These are phyloP conservation scores for Mortierella polycephala DNA, from an alignment of 371 early-diverging fungal species.

Conservation along the genomic window DNA sequence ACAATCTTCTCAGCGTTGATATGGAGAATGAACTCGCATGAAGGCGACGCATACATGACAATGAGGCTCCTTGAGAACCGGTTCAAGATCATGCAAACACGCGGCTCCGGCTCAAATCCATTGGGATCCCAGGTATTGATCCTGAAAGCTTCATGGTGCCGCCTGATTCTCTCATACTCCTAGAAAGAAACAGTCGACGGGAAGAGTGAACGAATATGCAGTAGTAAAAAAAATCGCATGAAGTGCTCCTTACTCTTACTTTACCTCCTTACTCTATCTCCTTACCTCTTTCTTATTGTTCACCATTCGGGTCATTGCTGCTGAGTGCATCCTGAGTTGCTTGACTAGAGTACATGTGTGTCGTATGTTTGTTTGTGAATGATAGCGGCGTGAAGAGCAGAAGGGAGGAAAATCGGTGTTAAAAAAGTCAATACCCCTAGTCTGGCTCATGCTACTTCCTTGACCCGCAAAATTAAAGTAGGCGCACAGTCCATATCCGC, in stretches of 20 bases:
- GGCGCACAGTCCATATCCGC: too few species aligned
- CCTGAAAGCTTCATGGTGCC: slow-evolving; percentile 27
- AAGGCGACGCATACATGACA: slow-evolving; percentile 41
- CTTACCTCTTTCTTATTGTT: slow-evolving; percentile 19
- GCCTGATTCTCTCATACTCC: slow-evolving; percentile 31
- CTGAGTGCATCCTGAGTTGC: slow-evolving; percentile 13
- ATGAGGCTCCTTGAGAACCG: slow-evolving; percentile 28
- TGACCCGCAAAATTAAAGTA: background rate
- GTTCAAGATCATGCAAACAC: slow-evolving; percentile 39
- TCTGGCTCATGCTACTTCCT: background rate
- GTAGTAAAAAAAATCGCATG: background rate
- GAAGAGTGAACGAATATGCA: background rate
- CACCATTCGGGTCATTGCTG: slow-evolving; percentile 12
- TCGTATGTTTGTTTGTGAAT: too few species aligned
- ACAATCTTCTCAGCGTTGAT: slow-evolving; percentile 15
- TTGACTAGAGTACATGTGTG: background rate
- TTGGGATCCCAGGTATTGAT: slow-evolving; percentile 18
- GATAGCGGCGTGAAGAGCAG: too few species aligned
- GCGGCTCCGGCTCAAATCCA: slow-evolving; percentile 30
- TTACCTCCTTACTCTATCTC: background rate
- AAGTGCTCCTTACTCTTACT: background rate
- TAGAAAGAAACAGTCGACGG: background rate
- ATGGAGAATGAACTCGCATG: slow-evolving; percentile 14
- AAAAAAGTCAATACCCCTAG: too few species aligned
- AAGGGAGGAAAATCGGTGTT: too few species aligned